These are phyloP conservation scores for Trypanosoma caninum DNA, from an alignment of 208 protist species.

Conservation along the genomic window DNA sequence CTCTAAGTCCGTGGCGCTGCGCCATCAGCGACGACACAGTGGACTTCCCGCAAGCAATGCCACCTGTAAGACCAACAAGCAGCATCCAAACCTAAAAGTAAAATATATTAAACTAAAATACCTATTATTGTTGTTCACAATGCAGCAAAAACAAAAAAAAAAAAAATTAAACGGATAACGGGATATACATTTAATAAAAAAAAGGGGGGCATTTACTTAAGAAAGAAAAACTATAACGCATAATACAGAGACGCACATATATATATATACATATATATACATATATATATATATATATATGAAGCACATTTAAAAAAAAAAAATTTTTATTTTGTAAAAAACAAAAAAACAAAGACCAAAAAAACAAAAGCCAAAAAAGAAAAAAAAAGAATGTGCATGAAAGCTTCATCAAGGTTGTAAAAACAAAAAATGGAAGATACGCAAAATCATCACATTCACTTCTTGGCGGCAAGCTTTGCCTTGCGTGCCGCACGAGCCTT, in stretches of 20 bases:
- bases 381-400: slow-evolving; percentile 4
- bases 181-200: neutral
- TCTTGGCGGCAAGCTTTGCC: slow-evolving; percentile 25
- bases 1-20: slow-evolving; percentile 44
- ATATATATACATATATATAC: slow-evolving; percentile 7
- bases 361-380: neutral
- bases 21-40: slow-evolving; percentile 61
- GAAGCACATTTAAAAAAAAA: too few species aligned
- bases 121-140: too few species aligned
- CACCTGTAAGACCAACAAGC: slow-evolving; percentile 89
- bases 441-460: neutral
- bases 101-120: too few species aligned
- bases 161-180: too few species aligned
- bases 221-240: neutral
- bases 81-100: slow-evolving; percentile 36
- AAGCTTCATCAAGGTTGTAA: too few species aligned
- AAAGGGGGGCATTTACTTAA: neutral
- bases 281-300: slow-evolving; percentile 4
- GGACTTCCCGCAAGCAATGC: slow-evolving; percentile 91
- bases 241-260: neutral
- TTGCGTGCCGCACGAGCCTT: slow-evolving; percentile 78
- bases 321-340: too few species aligned
- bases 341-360: slow-evolving; percentile 12
- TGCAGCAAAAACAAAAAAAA: slow-evolving; percentile 18
- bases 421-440: slow-evolving; percentile 1